Base-by-base conservation (phyloP, 2,329 filamentous ascomycete species). In the Hymenoscyphus fructigenus region DNA sequence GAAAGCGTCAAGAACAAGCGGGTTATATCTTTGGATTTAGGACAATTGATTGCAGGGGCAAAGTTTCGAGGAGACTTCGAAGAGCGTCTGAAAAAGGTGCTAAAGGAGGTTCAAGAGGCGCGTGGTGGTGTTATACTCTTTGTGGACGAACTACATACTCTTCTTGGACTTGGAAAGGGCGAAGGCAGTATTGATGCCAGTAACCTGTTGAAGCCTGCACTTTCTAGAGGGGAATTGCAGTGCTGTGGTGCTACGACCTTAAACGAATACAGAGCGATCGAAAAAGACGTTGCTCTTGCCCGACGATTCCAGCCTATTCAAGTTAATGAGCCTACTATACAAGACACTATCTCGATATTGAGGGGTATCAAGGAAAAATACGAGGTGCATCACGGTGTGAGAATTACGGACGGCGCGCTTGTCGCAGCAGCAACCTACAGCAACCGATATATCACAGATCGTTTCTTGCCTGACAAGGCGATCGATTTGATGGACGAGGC, bases 401-500 rank as follows among this genome's bases (percentile, higher is more conserved):
- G 93, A 62, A 98, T 99, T 70, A 96, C 92, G 0, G 95, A 98
- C 73, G 90, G 91, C 1, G 93, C 95, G 6, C 81, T 98, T 12
- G 94, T 99, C 15, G 93, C 95, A 1, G 94, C 95, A 2, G 93
- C 94, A 1, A 91, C 92, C 0, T 91, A 96, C 75, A 95, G 91
- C 68, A 98, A 98, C 74, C 90, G 95, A 60, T 99, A 98, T 77
- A 95, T 99, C 71, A 97, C 93, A 15, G 94, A 98, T 75, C 89
- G 95, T 1, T 98, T 97, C 78, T 82, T 98, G 0, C 95, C 95
- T 0, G 95, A 99, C 78, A 98, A 98, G 77, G 95, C 95, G 2
- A 98, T 99, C 68, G 95, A 98, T 76, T 79, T 98, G 17, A 95
- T 99, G 77, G 95, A 98, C 69, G 95, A 98, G 79, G 95, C 95